Conservation (phyloP, 148 eudicot species). For the Amaranthus hypochondriacus region DNA sequence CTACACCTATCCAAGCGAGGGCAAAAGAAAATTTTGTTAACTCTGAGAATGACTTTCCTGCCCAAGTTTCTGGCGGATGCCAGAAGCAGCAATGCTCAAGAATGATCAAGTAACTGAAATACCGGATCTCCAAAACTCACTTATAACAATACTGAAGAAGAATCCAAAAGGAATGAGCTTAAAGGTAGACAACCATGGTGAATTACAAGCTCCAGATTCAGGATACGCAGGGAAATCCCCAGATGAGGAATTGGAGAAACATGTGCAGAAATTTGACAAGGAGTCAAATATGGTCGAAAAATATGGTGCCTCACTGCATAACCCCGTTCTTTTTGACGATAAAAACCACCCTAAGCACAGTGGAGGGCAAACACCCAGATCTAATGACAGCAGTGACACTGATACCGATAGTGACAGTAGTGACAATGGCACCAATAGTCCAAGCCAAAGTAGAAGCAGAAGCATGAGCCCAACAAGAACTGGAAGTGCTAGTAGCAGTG, state of each 20-base stretch:
- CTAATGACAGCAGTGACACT: slow-evolving; percentile 69
- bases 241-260: slow-evolving; percentile 40
- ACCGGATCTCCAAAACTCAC: slow-evolving; percentile 42
- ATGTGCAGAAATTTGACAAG: slow-evolving; percentile 37
- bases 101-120: no score
- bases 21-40: slow-evolving; percentile 34
- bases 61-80: no score
- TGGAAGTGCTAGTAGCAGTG: slow-evolving; percentile 81
- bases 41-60: slow-evolving; percentile 36
- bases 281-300: slow-evolving; percentile 38
- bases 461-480: slow-evolving; percentile 51
- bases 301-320: slow-evolving; percentile 40
- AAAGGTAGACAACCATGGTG: slow-evolving; percentile 58
- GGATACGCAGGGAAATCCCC: slow-evolving; percentile 30
- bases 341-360: slow-evolving; percentile 51
- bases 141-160: slow-evolving; percentile 59
- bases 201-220: slow-evolving; percentile 30
- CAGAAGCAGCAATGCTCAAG: no score
- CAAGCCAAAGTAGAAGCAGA: slow-evolving; percentile 70
- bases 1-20: slow-evolving; percentile 29
- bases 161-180: slow-evolving; percentile 83
- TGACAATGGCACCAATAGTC: slow-evolving; percentile 61
- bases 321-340: slow-evolving; percentile 52
- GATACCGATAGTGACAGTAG: slow-evolving; percentile 65
- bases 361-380: slow-evolving; percentile 49